Evolutionary conservation across 352 stramenopile genomes (phyloP).

Genomic region (Globisporangium acanthophoron): DNA sequence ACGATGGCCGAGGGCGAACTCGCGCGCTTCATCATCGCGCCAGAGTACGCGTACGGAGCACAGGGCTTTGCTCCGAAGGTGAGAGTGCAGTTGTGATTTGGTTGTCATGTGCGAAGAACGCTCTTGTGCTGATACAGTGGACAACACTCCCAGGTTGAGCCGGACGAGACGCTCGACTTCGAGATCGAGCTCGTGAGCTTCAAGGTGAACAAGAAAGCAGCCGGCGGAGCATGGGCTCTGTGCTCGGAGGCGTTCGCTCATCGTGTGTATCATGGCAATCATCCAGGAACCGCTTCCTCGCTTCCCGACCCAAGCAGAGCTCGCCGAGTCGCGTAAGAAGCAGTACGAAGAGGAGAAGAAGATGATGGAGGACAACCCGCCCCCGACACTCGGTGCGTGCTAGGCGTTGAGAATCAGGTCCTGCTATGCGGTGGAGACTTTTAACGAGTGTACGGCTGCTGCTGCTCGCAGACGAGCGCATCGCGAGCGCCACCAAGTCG

Average conservation of each 20-base stretch:
- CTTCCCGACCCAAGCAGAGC: constrained; percentile 77
- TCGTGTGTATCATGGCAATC: neutral
- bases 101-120: neutral
- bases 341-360: constrained; percentile 81
- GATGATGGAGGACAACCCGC: constrained; percentile 80
- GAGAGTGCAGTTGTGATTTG: neutral
- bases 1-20: constrained; percentile 78
- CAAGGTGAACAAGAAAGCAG: constrained; percentile 29
- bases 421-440: neutral
- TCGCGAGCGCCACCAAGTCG: constrained; percentile 56
- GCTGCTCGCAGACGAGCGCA: constrained; percentile 49
- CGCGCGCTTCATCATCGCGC: constrained; percentile 79
- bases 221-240: no score
- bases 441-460: no score
- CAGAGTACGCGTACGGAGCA: constrained; percentile 73
- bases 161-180: constrained; percentile 82
- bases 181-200: constrained; percentile 82
- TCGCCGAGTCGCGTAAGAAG: constrained; percentile 77
- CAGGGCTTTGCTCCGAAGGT: constrained; percentile 78
- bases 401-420: neutral
- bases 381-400: constrained; percentile 60
- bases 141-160: constrained; percentile 39
- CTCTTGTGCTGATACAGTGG: no score
- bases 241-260: neutral
- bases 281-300: constrained; percentile 65